Conservation (phyloP, 2,329 filamentous ascomycete species). For the Arthroderma uncinatum region DNA sequence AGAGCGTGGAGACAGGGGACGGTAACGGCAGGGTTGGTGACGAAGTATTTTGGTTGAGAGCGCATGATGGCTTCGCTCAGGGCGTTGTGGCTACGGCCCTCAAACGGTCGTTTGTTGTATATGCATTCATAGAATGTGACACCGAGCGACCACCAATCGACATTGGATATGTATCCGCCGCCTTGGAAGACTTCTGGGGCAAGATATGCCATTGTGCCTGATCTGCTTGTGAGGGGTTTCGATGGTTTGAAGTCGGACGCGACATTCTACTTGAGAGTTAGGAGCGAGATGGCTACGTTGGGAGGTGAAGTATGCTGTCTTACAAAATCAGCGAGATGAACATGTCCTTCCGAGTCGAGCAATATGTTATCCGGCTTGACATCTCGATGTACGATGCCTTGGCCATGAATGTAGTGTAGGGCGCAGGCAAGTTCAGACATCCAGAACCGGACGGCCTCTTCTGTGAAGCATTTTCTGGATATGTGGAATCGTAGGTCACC, state of each 20-base stretch:
- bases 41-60: constrained; percentile 75
- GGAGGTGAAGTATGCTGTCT: constrained; percentile 26
- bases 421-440: constrained; percentile 90
- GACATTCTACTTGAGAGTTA: constrained; percentile 57
- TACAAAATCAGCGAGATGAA: constrained; percentile 96
- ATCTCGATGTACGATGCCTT: constrained; percentile 83
- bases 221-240: constrained; percentile 83
- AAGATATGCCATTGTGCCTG: constrained; percentile 87
- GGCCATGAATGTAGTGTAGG: constrained; percentile 70
- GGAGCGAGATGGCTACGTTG: constrained; percentile 5
- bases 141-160: constrained; percentile 97
- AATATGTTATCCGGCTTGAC: constrained; percentile 88
- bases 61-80: constrained; percentile 71
- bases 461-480: constrained; percentile 92
- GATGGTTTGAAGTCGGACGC: constrained; percentile 82
- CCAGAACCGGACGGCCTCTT: constrained; percentile 95
- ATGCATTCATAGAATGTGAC: constrained; percentile 99
- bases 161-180: constrained; percentile 75
- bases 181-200: constrained; percentile 92
- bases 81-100: constrained; percentile 72
- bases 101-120: constrained; percentile 96
- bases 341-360: constrained; percentile 78
- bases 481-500: constrained; percentile 97
- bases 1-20: constrained; percentile 84
- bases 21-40: constrained; percentile 82